Evolutionary conservation across 1,139 yeast species (phyloP), one percentile per base, ranked within the genome.

Genomic region (Williopsis jadinii): DNA sequence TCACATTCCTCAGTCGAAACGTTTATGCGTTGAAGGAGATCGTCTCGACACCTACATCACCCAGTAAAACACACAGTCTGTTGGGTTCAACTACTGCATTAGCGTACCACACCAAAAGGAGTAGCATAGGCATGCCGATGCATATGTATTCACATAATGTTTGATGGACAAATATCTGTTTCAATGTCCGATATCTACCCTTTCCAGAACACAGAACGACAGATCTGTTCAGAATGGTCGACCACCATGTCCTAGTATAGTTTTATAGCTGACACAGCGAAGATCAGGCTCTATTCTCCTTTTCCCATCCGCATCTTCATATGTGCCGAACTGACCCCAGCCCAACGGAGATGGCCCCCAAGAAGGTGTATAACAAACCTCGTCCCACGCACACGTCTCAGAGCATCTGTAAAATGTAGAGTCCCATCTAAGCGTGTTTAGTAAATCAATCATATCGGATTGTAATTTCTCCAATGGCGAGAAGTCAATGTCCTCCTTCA

Each of bases 281-380:
- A 36, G 33, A 9, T 36, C 38, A 11, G 15, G 9, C 11, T 30
- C 32, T 8, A 36, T 36, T 9, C 33, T 30, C 11, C 15, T 13
- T 13, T 10, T 36, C 14, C 37, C 37, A 8, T 14, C 14, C 6
- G 28, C 10, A 11, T 28, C 37, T 12, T 28, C 28, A n/a, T 11
- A 28, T 14, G 28, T 35, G 6, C 38, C 38, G n/a, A 30, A 36
- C 9, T 13, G 15, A 12, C 24, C 15, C 38, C 38, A 36, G 11
- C 73, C 70, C 14, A 71, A 35, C 2, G 79, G 77, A 1, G 71
- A 60, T 1, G 82, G 81, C 0, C 81, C 81, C 81, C 81, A 75
- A 0, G 77, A 68, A 1, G 81, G 81, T 5, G 73, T 66, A 41
- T 64, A 73, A 51, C 82, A 77, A 2, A 73, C 49, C 46, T 73